A percentile compares a stretch with the other conserved stretches of the same genome.
Conservation (phyloP, 2,329 filamentous ascomycete genomes). For the Hypoxylon sp. region DNA sequence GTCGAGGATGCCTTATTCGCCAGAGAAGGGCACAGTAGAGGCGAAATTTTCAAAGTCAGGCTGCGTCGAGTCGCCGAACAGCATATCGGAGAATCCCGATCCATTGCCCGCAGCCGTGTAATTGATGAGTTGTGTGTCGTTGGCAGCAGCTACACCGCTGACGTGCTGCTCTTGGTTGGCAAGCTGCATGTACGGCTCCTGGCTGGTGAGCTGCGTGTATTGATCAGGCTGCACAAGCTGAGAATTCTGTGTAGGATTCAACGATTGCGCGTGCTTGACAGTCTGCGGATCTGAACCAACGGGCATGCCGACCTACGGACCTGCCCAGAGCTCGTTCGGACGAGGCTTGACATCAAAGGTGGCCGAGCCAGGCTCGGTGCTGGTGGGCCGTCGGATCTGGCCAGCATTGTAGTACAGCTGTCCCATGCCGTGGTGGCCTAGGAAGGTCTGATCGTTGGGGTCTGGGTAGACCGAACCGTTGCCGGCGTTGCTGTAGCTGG, state of each 20-base stretch:
- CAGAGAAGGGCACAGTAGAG: not conserved
- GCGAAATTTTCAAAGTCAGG: not conserved
- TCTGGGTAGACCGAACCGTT: slow-evolving; percentile 82
- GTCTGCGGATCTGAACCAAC: not conserved
- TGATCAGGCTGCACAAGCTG: too few species aligned
- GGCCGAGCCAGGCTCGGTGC: slow-evolving; percentile 70
- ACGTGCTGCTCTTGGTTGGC: not conserved
- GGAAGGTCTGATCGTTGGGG: slow-evolving; percentile 71
- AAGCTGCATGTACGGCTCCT: too few species aligned
- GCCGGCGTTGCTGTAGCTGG: slow-evolving; percentile 68
- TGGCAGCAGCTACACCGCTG: not conserved
- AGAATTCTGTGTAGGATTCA: too few species aligned
- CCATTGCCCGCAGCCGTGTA: not conserved
- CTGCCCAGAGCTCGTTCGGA: slow-evolving; percentile 47
- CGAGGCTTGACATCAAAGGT: slow-evolving; percentile 70
- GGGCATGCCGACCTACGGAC: slow-evolving; percentile 49
- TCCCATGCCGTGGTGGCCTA: slow-evolving; percentile 63
- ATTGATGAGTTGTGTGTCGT: not conserved
- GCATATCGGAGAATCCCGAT: not conserved
- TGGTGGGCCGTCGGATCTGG: slow-evolving; percentile 73
- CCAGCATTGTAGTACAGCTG: slow-evolving; percentile 77
- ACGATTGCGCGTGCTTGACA: not conserved
- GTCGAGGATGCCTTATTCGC: not conserved
- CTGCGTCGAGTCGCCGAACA: not conserved
- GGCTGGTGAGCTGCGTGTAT: too few species aligned